Percentiles rank a stretch among this genome's conserved stretches.
phyloP scores from a whole-genome alignment of 2,329 filamentous ascomycete species.

The Epichloe gansuensis region DNA sequence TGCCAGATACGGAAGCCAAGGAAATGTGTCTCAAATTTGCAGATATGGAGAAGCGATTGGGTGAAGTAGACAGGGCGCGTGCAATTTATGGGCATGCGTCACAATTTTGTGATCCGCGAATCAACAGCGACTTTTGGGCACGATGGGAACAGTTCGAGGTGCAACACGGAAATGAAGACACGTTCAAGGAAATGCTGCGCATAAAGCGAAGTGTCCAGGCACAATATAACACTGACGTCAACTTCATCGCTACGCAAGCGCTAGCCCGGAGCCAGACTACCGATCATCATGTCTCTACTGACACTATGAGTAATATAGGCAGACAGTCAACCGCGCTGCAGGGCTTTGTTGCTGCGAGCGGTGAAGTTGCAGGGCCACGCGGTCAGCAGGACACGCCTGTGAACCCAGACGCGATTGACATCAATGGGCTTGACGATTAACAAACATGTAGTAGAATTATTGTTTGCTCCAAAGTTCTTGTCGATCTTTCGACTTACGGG shows the following conservation, averaged over 20 bases:
- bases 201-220: constrained; percentile 96
- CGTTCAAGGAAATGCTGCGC: constrained; percentile 97
- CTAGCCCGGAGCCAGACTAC: constrained; percentile 69
- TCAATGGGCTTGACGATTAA: constrained; percentile 59
- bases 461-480: not conserved
- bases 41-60: constrained; percentile 84
- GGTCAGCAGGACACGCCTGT: constrained; percentile 31
- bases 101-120: constrained; percentile 93
- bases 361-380: constrained; percentile 48
- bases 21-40: constrained; percentile 99
- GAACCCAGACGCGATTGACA: constrained; percentile 79
- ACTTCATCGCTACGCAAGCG: constrained; percentile 94
- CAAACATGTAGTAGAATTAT: not conserved
- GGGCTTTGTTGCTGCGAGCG: constrained; percentile 83
- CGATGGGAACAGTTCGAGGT: constrained; percentile 98
- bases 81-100: constrained; percentile 95
- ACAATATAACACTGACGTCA: constrained; percentile 97
- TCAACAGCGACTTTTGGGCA: constrained; percentile 81
- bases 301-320: constrained; percentile 85
- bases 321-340: constrained; percentile 76
- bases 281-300: constrained; percentile 36
- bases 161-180: constrained; percentile 96
- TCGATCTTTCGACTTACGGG: not conserved
- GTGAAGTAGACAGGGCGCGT: constrained; percentile 87
- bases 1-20: constrained; percentile 85